phyloP scores from a whole-genome alignment of 2,329 filamentous ascomycete species.

The Cercospora zeae-maydis region DNA sequence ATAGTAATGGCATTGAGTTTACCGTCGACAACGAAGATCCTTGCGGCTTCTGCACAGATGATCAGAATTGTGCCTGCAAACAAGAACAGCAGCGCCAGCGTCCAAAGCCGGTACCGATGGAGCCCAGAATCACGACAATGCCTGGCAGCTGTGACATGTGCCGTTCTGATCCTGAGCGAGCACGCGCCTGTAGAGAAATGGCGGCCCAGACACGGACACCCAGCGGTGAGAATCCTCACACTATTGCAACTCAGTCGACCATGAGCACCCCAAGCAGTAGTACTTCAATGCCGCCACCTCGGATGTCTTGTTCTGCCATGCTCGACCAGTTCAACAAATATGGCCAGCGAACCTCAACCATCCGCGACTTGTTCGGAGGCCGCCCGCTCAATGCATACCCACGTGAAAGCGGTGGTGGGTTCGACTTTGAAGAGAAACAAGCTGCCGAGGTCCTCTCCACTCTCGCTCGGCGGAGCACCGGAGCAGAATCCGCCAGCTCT shows the following conservation, averaged over 20 bases:
- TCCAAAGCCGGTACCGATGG: conserved; percentile 6
- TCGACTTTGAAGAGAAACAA: conserved; percentile 24
- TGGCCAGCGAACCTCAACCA: conserved; percentile 23
- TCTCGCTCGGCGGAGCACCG: conserved; percentile 17
- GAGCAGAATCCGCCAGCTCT: conserved; percentile 10
- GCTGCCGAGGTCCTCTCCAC: conserved; percentile 23
- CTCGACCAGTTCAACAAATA: conserved; percentile 26
- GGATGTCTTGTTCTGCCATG: conserved; percentile 24
- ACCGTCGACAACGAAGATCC: conserved; percentile 20
- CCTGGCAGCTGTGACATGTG: conserved; percentile 34
- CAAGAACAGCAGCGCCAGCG: conserved; percentile 17
- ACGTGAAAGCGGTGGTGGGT: conserved; percentile 15
- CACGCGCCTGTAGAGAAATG: conserved; percentile 28
- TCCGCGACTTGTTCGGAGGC: conserved; percentile 23
- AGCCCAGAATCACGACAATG: conserved; percentile 14
- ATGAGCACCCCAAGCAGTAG: neutral
- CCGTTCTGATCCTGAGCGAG: conserved; percentile 28
- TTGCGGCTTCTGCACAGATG: conserved; percentile 34
- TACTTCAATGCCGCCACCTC: conserved; percentile 17
- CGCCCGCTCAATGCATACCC: conserved; percentile 22
- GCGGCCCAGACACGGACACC: conserved; percentile 14
- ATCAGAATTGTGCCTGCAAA: conserved; percentile 28
- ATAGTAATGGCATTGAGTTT: conserved; percentile 25
- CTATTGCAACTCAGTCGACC: neutral
- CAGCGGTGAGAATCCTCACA: conserved; percentile 9